phyloP scores from a whole-genome alignment of 2,329 filamentous ascomycete genomes.

The Colletotrichum agaves region DNA sequence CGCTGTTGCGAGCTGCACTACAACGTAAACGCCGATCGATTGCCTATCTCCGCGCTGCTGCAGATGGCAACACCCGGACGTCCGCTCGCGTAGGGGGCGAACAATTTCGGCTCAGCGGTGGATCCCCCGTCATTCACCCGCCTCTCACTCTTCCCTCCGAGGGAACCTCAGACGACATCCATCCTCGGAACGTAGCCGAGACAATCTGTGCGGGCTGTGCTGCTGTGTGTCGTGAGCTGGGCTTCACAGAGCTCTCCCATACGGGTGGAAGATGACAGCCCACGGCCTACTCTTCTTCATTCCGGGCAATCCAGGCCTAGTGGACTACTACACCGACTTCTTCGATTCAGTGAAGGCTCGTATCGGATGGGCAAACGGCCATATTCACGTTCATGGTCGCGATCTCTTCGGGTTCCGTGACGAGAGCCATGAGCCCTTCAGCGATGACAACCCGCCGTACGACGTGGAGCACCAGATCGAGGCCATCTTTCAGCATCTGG shows the following conservation, averaged over 20 bases:
- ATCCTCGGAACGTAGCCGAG: conserved; percentile 11
- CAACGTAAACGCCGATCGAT: conserved; percentile 24
- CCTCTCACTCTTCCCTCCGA: neutral
- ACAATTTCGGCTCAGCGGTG: conserved; percentile 12
- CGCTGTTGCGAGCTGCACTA: too few species aligned
- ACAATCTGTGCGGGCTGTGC: conserved; percentile 29
- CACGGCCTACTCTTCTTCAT: conserved; percentile 75
- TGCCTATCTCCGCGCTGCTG: conserved; percentile 19
- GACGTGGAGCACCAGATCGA: conserved; percentile 65
- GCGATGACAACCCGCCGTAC: conserved; percentile 54
- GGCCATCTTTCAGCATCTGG: conserved; percentile 52
- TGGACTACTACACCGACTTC: conserved; percentile 79
- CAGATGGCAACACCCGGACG: neutral
- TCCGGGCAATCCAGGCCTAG: conserved; percentile 80
- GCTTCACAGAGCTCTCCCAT: conserved; percentile 14
- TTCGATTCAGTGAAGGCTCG: conserved; percentile 56
- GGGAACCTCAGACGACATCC: conserved; percentile 28
- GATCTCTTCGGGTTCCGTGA: conserved; percentile 70
- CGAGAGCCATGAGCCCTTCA: conserved; percentile 60
- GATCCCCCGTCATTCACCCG: conserved; percentile 12
- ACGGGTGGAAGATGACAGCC: conserved; percentile 14
- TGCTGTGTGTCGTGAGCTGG: conserved; percentile 22
- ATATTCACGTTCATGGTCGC: conserved; percentile 67
- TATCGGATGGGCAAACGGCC: conserved; percentile 40
- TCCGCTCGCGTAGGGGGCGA: neutral